Evolutionary conservation across 768 basidiomycete species (phyloP).

Genomic region (Calocera viscosa): DNA sequence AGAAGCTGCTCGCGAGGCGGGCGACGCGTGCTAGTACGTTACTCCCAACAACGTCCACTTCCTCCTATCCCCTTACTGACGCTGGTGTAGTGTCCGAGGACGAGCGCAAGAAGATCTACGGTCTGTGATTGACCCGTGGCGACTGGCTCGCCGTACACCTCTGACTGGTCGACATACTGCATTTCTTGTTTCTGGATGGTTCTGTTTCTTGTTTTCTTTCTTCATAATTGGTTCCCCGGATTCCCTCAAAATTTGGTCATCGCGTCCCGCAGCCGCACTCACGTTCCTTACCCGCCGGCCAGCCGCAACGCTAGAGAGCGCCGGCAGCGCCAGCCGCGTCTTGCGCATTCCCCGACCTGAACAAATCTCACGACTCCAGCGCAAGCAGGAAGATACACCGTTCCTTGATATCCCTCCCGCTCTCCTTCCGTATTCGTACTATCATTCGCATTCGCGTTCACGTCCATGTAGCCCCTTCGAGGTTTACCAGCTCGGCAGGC

Average conservation of each 20-base stretch:
- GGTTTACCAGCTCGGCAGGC: background rate
- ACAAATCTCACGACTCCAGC: background rate
- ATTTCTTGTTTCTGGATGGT: background rate
- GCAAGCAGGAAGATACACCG: background rate
- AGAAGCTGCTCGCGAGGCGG: slow-evolving; percentile 76
- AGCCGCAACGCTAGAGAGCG: no score
- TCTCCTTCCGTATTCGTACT: background rate
- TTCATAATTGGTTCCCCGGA: background rate
- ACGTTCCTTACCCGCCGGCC: background rate
- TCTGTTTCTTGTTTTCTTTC: background rate
- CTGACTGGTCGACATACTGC: background rate
- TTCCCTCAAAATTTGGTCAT: background rate
- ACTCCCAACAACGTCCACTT: background rate
- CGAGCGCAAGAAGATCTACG: background rate
- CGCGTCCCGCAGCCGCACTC: background rate
- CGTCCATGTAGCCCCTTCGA: background rate
- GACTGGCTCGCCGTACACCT: background rate
- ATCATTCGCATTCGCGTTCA: background rate
- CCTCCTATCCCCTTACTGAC: background rate
- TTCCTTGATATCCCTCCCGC: background rate
- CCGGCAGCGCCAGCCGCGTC: no score
- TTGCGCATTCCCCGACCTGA: background rate
- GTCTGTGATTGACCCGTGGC: background rate
- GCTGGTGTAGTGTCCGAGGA: background rate
- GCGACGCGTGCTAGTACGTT: slow-evolving; percentile 51